Conservation (phyloP, 345 rosid genomes). For the Luvunga scandens region DNA sequence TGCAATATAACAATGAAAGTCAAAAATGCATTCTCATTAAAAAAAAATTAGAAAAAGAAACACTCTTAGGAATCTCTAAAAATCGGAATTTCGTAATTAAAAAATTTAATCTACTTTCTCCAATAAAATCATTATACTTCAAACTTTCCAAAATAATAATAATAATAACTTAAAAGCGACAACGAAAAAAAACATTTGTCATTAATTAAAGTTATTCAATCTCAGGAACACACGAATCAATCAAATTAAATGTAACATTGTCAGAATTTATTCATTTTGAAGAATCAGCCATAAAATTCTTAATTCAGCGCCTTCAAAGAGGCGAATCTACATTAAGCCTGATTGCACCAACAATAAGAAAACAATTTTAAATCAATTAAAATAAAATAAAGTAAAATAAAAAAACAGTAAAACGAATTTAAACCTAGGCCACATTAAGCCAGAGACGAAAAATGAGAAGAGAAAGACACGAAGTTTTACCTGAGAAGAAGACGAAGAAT, state of each 20-base stretch:
- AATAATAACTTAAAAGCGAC: background rate
- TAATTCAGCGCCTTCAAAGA: background rate
- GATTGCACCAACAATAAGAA: background rate
- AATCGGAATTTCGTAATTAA: background rate
- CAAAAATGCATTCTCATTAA: background rate
- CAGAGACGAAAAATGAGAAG: background rate
- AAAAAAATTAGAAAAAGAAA: too few relatives aligned
- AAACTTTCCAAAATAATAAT: background rate
- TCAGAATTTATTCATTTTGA: too few relatives aligned
- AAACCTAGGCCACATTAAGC: background rate
- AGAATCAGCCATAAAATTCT: background rate
- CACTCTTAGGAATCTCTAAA: background rate
- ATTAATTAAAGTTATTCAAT: background rate
- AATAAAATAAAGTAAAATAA: background rate
- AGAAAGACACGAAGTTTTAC: conserved; percentile 7
- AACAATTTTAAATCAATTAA: background rate
- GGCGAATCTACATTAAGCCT: background rate
- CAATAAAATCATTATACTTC: background rate
- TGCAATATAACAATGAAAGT: background rate
- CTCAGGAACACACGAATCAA: background rate
- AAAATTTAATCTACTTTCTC: too few relatives aligned
- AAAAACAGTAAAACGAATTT: background rate
- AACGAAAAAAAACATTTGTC: too few relatives aligned
- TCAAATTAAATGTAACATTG: background rate
- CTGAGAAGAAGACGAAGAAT: conserved; percentile 1